Base-by-base conservation (phyloP, 441 rosid species). In the Adansonia gregorii region DNA sequence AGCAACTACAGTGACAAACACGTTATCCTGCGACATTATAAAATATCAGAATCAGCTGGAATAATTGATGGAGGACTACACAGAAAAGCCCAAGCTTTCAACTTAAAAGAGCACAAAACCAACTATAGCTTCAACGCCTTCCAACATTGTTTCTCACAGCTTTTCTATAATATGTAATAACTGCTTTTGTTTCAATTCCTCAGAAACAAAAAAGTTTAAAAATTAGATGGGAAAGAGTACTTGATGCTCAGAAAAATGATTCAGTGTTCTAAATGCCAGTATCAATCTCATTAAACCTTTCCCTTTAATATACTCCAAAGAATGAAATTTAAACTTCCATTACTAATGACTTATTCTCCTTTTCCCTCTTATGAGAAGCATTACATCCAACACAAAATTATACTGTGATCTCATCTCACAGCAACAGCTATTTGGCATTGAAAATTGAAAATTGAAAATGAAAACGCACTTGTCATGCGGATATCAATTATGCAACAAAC, bases 1-100 rank as follows among this genome's bases (percentile, higher is more conserved):
- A 46, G 92, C 93, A 78, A 90, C 93, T 78, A 90, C 90, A 19
- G 82, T 90, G 63, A 90, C 93, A 80, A 90, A 90, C 46, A 90
- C 93, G 67, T 90, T 90, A 77, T 90, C 93, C 91, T 90, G 83
- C 17, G 66, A 80, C 41, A 72, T 2, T 41, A 56, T 4, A 3
- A 27, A 3, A 60, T 17, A 80, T 64, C 65, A 72, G 67, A 51
- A 66, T 58, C 56, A 24, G 17, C 31, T 5, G 17, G 17, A 20
- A 70, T 14, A 6, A 54, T 46, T 12, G 54, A 31, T 27, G 22
- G 8, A 17, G 54, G 15, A 45, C 48, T 45, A 65, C 5, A 52
- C 51, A 6, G 6, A 52, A 51, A 35, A 65, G 31, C 12, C 14
- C 12, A 58, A 55, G 75, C 17, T 31, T n/a, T 41, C 6, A 7